Conservation (phyloP, 177 flowering plant genomes). For the Tripterygium wilfordii region DNA sequence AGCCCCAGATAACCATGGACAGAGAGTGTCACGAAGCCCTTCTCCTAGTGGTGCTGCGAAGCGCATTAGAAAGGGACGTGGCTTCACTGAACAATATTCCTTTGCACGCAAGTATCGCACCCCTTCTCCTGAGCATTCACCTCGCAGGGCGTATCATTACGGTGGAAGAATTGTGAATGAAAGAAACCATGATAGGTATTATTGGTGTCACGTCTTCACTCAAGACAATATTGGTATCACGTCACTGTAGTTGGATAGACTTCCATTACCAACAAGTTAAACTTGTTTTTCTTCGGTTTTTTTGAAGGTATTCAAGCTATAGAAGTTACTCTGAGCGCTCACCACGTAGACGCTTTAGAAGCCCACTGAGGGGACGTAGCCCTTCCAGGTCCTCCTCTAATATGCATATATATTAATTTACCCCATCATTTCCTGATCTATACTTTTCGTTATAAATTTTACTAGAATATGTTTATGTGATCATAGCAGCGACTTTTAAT, state of each 20-base stretch:
- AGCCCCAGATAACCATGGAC: slow-evolving; percentile 28
- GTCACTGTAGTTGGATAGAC: too few relatives aligned
- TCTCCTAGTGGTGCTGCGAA: slow-evolving; percentile 70
- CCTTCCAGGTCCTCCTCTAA: slow-evolving; percentile 54
- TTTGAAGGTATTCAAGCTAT: slow-evolving; percentile 58
- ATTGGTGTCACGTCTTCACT: neutral
- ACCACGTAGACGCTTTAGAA: slow-evolving; percentile 47
- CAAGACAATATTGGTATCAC: too few relatives aligned
- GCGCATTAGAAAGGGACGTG: slow-evolving; percentile 93
- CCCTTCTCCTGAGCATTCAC: slow-evolving; percentile 84
- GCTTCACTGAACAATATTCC: slow-evolving; percentile 79
- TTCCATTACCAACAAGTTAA: too few relatives aligned
- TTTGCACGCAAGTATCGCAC: slow-evolving; percentile 89
- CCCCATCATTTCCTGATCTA: neutral
- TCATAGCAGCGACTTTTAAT: too few relatives aligned
- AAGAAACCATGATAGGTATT: slow-evolving; percentile 61
- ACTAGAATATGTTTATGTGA: too few relatives aligned
- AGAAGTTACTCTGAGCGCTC: slow-evolving; percentile 59
- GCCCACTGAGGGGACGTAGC: slow-evolving; percentile 73
- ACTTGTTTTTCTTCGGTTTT: slow-evolving; percentile 4
- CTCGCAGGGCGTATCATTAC: slow-evolving; percentile 43
- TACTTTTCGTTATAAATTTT: too few relatives aligned
- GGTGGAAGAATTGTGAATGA: slow-evolving; percentile 54
- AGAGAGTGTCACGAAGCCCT: slow-evolving; percentile 45
- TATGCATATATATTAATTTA: neutral